A percentile compares a stretch with the other conserved stretches of the same genome.
Conservation (phyloP, 2,329 filamentous ascomycete genomes). For the Cladophialophora yegresii region DNA sequence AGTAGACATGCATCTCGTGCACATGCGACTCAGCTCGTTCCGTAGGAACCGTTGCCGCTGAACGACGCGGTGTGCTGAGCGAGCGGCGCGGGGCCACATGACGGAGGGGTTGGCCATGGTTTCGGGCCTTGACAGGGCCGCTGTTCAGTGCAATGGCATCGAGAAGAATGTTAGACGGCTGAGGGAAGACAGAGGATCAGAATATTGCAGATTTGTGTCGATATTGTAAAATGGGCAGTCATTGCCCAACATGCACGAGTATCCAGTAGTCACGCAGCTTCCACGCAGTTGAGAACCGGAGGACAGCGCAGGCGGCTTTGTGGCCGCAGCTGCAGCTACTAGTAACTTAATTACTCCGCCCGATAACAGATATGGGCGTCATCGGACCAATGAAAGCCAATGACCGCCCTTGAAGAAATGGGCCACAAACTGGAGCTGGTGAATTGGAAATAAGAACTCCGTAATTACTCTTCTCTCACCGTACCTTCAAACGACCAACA, state of each 20-base stretch:
- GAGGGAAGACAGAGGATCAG: neutral
- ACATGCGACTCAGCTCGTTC: conserved; percentile 16
- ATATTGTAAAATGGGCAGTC: conserved; percentile 1
- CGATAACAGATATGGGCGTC: neutral
- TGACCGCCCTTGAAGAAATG: neutral
- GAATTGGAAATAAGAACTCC: neutral
- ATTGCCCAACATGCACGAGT: neutral
- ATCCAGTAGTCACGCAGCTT: neutral
- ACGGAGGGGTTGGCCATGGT: conserved; percentile 11
- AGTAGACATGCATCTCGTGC: conserved; percentile 23
- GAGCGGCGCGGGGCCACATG: conserved; percentile 9
- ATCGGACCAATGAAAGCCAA: neutral
- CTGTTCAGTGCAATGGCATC: conserved; percentile 1
- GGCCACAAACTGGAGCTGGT: neutral
- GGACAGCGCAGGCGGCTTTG: conserved; percentile 20
- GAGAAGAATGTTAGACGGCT: neutral
- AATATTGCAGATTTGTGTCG: neutral
- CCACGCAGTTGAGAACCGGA: neutral
- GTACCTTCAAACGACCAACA: neutral
- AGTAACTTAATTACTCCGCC: too few species aligned
- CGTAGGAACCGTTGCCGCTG: conserved; percentile 5
- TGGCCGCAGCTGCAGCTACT: conserved; percentile 22
- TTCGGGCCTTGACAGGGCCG: neutral
- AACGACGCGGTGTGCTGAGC: conserved; percentile 19
- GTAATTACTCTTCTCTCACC: neutral